Conservation (phyloP, 1,139 yeast species). For the Diutina neorugosa region DNA sequence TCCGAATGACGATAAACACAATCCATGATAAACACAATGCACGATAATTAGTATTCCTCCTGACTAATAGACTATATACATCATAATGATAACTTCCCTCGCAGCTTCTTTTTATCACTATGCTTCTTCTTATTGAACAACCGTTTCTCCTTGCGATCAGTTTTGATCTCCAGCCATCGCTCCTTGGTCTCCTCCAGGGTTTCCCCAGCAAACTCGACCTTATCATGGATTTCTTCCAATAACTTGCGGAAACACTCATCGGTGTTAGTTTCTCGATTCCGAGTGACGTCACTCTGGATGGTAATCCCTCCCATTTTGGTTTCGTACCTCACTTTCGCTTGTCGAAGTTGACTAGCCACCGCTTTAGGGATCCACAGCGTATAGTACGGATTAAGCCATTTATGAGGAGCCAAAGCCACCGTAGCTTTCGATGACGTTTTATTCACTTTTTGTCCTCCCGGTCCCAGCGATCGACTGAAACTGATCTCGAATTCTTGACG, state of each 20-base stretch:
- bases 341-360: slow-evolving; percentile 31
- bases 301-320: slow-evolving; percentile 47
- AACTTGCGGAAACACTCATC: slow-evolving; percentile 51
- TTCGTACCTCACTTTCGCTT: slow-evolving; percentile 36
- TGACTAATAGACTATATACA: not conserved
- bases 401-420: slow-evolving; percentile 32
- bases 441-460: slow-evolving; percentile 94
- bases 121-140: slow-evolving; percentile 38
- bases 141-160: slow-evolving; percentile 35
- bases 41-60: not conserved
- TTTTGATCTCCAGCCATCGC: slow-evolving; percentile 44
- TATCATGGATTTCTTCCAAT: slow-evolving; percentile 35
- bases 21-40: not conserved
- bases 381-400: slow-evolving; percentile 34
- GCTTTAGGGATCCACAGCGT: slow-evolving; percentile 54
- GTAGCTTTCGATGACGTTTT: slow-evolving; percentile 76
- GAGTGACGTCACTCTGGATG: slow-evolving; percentile 47
- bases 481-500: slow-evolving; percentile 34
- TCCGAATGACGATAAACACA: not conserved
- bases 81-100: slow-evolving; percentile 23
- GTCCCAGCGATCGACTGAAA: slow-evolving; percentile 74
- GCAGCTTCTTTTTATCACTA: slow-evolving; percentile 41
- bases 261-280: slow-evolving; percentile 50
- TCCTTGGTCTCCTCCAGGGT: slow-evolving; percentile 32
- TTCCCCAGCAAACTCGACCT: slow-evolving; percentile 39